phyloP scores from a whole-genome alignment of 108 stramenopile species.

The Phaeodactylum tricornutum region DNA sequence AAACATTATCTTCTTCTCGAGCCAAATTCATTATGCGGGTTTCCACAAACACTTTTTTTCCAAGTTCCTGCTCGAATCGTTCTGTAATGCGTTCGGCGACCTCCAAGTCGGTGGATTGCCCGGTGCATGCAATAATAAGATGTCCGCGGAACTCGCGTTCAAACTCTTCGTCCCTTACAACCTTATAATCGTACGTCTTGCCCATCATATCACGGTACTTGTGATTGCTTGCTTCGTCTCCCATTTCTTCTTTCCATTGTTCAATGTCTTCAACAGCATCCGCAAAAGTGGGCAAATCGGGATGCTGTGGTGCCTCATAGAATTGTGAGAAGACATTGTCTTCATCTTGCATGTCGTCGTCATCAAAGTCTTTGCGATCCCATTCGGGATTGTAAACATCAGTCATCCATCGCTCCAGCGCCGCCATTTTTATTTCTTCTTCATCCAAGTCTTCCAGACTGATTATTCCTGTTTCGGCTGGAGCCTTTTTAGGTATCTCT shows the following conservation, averaged over 20 bases:
- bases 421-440: constrained; percentile 78
- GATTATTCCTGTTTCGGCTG: constrained; percentile 66
- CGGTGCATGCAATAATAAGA: constrained; percentile 65
- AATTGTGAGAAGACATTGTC: constrained; percentile 68
- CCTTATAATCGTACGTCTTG: constrained; percentile 15
- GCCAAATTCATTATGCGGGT: constrained; percentile 71
- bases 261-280: constrained; percentile 54
- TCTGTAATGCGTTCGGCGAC: constrained; percentile 65
- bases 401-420: constrained; percentile 74
- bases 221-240: constrained; percentile 31
- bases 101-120: constrained; percentile 47
- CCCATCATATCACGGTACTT: constrained; percentile 38
- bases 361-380: constrained; percentile 74
- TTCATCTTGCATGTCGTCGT: constrained; percentile 62
- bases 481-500: constrained; percentile 59
- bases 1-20: constrained; percentile 63
- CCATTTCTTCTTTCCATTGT: constrained; percentile 47
- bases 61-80: constrained; percentile 65
- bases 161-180: constrained; percentile 46
- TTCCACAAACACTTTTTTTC: constrained; percentile 69
- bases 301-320: constrained; percentile 46
- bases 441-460: constrained; percentile 62
- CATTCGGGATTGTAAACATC: constrained; percentile 81
- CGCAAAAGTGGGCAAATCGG: constrained; percentile 42
- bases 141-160: constrained; percentile 69